Base-by-base conservation (phyloP, 768 basidiomycete genomes). In the Auriscalpium microsporum region DNA sequence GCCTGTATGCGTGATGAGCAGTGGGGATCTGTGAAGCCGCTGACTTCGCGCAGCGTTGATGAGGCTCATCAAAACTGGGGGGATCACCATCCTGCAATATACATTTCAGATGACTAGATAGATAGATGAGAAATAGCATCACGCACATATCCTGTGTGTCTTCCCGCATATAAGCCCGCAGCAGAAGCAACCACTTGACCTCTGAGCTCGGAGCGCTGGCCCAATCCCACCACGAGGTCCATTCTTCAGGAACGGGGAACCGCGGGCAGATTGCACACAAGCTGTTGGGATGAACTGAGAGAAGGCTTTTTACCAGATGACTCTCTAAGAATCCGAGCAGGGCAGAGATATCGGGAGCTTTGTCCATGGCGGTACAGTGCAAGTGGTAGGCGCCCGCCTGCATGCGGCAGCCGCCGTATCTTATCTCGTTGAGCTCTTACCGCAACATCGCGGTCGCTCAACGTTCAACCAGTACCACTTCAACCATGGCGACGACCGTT, bases 401-500 rank as follows among this genome's bases (percentile, higher is more conserved):
- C n/a, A n/a, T n/a, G n/a, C n/a, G n/a, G n/a, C n/a, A n/a, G n/a
- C n/a, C n/a, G n/a, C n/a, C n/a, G n/a, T n/a, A 28, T 28, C 28
- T 28, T 28, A 28, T 28, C 28, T 4, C 28, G 28, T 28, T 7
- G 28, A 28, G 28, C 28, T 28, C 28, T 28, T 28, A 28, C 23
- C 23, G 23, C 23, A 28, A 28, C 23, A 28, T 28, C 23, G 23
- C 23, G 2, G 23, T 28, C 23, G 2, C 23, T 28, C 28, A 21
- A 21, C 21, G 21, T 21, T 21, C 2, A 21, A 21, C 21, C 21
- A 21, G 21, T 21, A 21, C 21, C 28, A 28, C 4, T 17, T 42
- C 40, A 52, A 52, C 14, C 13, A 58, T 60, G 59, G 17, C 59
- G 56, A 83, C 84, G 82, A 85, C 73, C 63, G 83, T 89, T 5